phyloP scores from a whole-genome alignment of 345 rosid genomes.

The Cardamine resedifolia region DNA sequence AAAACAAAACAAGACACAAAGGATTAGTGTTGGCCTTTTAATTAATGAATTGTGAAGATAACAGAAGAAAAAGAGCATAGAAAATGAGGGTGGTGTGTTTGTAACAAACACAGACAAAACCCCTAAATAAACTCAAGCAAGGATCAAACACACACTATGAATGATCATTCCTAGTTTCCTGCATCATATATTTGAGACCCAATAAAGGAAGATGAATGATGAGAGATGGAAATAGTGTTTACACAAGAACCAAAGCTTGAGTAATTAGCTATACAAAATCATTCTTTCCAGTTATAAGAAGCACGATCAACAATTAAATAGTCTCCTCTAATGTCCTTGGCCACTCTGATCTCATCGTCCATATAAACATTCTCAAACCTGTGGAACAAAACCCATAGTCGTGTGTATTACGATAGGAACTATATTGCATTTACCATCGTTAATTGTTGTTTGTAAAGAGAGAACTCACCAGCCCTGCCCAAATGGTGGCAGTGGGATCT shows the following conservation, averaged over 20 bases:
- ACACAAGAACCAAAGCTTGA: not conserved
- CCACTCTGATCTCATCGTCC: constrained; percentile 73
- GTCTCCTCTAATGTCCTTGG: constrained; percentile 75
- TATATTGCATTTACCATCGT: not conserved
- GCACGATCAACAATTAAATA: constrained; percentile 69
- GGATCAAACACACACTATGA: constrained; percentile 19
- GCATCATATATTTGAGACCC: not conserved
- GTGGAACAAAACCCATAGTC: constrained; percentile 16
- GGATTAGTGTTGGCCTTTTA: constrained; percentile 19
- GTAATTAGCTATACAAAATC: constrained; percentile 24
- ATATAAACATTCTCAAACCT: constrained; percentile 71
- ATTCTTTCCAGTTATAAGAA: constrained; percentile 58
- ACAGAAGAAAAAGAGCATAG: not conserved
- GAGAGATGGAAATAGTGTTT: not conserved
- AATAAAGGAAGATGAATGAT: not conserved
- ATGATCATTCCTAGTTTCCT: constrained; percentile 3
- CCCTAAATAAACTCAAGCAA: constrained; percentile 23
- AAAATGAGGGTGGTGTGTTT: constrained; percentile 32
- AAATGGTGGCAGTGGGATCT: constrained; percentile 84
- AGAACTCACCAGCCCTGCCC: constrained; percentile 87
- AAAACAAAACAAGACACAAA: not conserved
- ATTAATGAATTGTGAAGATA: not conserved
- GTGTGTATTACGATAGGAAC: not conserved
- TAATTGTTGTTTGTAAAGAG: not conserved
- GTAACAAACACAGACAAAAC: constrained; percentile 35